Evolutionary conservation across 2,329 filamentous ascomycete species (phyloP).

Genomic region (Beauveria bassiana): DNA sequence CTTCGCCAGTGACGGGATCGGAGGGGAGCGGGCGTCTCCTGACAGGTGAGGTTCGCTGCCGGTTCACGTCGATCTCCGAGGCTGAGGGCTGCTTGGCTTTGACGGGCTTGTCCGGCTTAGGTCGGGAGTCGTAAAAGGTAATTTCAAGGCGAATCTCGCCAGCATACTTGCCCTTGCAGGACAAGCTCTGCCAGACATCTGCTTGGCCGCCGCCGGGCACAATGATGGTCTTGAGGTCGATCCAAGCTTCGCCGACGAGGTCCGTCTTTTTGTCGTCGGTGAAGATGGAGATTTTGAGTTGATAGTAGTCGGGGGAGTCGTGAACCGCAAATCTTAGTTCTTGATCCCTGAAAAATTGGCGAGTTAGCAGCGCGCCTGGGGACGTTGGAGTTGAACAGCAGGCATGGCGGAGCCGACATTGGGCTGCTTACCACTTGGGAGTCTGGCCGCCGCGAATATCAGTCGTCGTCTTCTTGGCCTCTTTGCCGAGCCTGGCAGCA

Average conservation of each 20-base stretch:
- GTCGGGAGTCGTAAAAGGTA: conserved; percentile 87
- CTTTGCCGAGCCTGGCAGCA: conserved; percentile 86
- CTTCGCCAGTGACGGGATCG: conserved; percentile 59
- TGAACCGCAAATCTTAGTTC: conserved; percentile 94
- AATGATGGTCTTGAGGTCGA: conserved; percentile 74
- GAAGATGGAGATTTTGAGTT: conserved; percentile 91
- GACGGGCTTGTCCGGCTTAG: conserved; percentile 67
- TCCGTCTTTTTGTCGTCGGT: conserved; percentile 98
- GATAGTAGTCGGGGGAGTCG: conserved; percentile 93
- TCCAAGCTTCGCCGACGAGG: conserved; percentile 88
- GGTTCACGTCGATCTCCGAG: conserved; percentile 26
- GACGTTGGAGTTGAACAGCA: neutral
- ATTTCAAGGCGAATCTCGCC: conserved; percentile 92
- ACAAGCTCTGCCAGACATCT: conserved; percentile 84
- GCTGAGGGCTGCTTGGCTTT: conserved; percentile 40
- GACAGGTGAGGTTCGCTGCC: conserved; percentile 51
- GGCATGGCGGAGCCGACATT: neutral
- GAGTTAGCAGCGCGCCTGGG: conserved; percentile 12
- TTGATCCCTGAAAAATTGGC: conserved; percentile 65
- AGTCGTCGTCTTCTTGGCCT: conserved; percentile 93
- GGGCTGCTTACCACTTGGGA: conserved; percentile 67
- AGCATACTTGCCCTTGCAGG: conserved; percentile 88
- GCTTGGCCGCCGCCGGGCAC: conserved; percentile 83
- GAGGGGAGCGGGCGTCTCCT: conserved; percentile 80
- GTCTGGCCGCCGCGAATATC: conserved; percentile 93